phyloP scores from a whole-genome alignment of 257 asterid genomes.

The Petrea volubilis region DNA sequence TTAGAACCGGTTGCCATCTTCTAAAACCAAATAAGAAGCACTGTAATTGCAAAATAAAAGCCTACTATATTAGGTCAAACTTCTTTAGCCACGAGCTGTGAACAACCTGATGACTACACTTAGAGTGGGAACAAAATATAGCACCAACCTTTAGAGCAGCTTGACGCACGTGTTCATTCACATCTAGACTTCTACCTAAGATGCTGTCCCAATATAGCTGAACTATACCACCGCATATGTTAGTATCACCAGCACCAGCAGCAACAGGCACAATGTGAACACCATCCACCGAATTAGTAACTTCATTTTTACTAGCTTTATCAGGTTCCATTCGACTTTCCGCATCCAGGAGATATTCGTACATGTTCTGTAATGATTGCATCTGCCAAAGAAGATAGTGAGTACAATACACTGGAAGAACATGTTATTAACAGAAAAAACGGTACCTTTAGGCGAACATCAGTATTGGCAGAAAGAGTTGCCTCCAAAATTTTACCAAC shows the following conservation, averaged over 20 bases:
- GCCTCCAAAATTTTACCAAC: conserved; percentile 71
- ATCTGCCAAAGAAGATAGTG: conserved; percentile 53
- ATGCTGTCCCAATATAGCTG: conserved; percentile 86
- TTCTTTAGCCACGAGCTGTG: not conserved
- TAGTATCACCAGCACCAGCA: conserved; percentile 99
- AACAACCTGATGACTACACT: conserved; percentile 1
- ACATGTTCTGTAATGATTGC: conserved; percentile 93
- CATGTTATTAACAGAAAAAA: conserved; percentile 17
- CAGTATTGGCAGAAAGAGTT: conserved; percentile 61
- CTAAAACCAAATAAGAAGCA: conserved; percentile 10
- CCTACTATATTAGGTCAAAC: not conserved
- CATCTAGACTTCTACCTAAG: conserved; percentile 82
- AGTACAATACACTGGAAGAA: conserved; percentile 26
- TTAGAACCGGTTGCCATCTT: not conserved
- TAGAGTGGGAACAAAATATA: conserved; percentile 1
- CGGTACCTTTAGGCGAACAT: conserved; percentile 80
- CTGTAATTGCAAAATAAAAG: not conserved
- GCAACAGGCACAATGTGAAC: conserved; percentile 86
- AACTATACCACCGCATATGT: conserved; percentile 92
- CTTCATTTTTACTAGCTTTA: conserved; percentile 50
- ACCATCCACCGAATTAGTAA: conserved; percentile 43
- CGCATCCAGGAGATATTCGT: conserved; percentile 95
- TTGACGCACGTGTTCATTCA: conserved; percentile 81
- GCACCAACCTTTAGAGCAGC: conserved; percentile 77
- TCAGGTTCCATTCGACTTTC: conserved; percentile 86